Evolutionary conservation across 345 rosid species (phyloP).

Genomic region (Acer campestre): DNA sequence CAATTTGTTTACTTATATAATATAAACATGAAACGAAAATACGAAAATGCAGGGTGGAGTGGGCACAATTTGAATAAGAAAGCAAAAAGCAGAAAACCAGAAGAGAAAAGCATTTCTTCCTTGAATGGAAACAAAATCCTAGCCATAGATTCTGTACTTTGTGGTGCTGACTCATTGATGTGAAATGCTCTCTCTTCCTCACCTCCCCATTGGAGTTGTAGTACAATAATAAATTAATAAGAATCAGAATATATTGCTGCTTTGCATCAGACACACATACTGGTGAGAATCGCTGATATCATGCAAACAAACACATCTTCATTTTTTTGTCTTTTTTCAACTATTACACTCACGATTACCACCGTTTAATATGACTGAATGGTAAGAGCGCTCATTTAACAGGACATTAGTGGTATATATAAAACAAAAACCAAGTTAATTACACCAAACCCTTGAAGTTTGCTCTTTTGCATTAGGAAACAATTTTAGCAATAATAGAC

Average conservation of each 20-base stretch:
- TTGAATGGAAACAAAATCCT: constrained; percentile 32
- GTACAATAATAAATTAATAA: neutral
- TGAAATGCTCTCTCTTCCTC: constrained; percentile 19
- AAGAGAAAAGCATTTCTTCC: constrained; percentile 28
- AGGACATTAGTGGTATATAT: too few species aligned
- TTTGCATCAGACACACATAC: constrained; percentile 11
- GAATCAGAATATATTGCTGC: constrained; percentile 35
- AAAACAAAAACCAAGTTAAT: too few species aligned
- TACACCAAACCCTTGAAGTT: too few species aligned
- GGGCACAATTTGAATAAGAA: neutral
- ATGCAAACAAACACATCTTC: constrained; percentile 5
- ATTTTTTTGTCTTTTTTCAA: too few species aligned
- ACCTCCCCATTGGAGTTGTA: neutral
- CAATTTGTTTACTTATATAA: neutral
- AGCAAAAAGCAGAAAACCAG: constrained; percentile 4
- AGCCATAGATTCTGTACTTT: constrained; percentile 19
- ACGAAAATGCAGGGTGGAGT: neutral
- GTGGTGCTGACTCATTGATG: constrained; percentile 29
- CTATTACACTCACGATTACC: too few species aligned
- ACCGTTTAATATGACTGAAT: too few species aligned
- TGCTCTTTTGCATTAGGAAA: too few species aligned
- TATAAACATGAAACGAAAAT: neutral
- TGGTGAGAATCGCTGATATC: constrained; percentile 12
- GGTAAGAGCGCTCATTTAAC: too few species aligned
- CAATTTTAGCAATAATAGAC: too few species aligned